Conservation (phyloP, 2,329 filamentous ascomycete genomes). For the Paracamarosporium sp. region DNA sequence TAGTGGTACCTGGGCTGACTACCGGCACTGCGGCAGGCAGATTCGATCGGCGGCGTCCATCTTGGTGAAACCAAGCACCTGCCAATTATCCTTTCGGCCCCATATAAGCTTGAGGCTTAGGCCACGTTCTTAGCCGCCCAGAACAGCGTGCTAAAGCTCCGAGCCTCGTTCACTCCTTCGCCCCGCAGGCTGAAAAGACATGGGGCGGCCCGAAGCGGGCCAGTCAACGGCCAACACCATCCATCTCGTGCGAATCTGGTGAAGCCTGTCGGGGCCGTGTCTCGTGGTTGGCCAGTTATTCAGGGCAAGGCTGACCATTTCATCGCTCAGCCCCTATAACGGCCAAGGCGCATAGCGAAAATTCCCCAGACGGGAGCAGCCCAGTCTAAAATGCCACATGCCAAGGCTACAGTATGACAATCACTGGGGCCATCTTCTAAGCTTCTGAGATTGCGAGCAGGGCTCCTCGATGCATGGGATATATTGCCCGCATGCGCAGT, state of each 20-base stretch:
- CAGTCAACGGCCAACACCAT: not conserved
- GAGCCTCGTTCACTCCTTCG: not conserved
- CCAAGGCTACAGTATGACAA: too few species aligned
- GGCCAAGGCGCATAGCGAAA: too few species aligned
- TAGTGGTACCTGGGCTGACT: too few species aligned
- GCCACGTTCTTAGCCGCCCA: not conserved
- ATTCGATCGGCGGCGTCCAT: too few species aligned
- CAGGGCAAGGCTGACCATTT: not conserved
- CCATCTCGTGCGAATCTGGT: not conserved
- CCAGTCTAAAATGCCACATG: too few species aligned
- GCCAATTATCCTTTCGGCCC: not conserved
- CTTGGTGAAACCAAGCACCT: too few species aligned
- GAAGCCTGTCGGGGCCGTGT: not conserved
- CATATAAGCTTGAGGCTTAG: conserved; percentile 1
- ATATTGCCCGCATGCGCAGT: not conserved
- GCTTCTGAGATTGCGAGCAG: not conserved
- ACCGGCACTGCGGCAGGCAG: too few species aligned
- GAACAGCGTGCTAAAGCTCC: not conserved
- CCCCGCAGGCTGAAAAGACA: not conserved
- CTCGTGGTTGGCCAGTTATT: not conserved
- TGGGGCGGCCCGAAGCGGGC: not conserved
- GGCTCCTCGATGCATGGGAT: not conserved
- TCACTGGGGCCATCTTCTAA: not conserved
- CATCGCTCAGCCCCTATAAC: not conserved
- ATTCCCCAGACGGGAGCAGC: not conserved